Evolutionary conservation across 192 early-diverging fungal genomes (phyloP).

Genomic region (Umbelopsis isabellina): DNA sequence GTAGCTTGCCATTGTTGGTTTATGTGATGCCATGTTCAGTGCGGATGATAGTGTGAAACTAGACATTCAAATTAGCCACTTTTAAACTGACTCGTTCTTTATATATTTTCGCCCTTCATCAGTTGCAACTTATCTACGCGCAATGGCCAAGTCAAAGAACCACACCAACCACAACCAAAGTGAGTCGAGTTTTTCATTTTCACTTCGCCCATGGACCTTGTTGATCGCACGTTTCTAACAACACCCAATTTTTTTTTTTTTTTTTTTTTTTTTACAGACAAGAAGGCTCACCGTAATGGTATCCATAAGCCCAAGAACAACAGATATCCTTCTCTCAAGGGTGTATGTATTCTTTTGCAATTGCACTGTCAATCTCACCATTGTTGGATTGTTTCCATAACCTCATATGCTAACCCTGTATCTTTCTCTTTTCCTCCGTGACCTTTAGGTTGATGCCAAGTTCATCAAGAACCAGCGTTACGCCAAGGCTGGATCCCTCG

Average conservation of each 20-base stretch:
- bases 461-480: constrained; percentile 98
- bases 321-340: constrained; percentile 90
- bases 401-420: not conserved
- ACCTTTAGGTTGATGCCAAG: constrained; percentile 67
- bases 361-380: not conserved
- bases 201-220: not conserved
- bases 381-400: not conserved
- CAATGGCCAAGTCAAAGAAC: constrained; percentile 95
- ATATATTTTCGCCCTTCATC: not conserved
- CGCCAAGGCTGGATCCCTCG: constrained; percentile 78
- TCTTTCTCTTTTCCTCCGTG: constrained; percentile 36
- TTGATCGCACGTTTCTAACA: not conserved
- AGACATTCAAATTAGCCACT: too few species aligned
- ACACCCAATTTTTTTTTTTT: not conserved
- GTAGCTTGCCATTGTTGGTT: not conserved
- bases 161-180: constrained; percentile 99
- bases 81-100: not conserved
- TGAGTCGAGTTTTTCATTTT: constrained; percentile 50
- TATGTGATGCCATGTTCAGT: too few species aligned
- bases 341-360: constrained; percentile 56
- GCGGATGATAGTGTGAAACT: too few species aligned
- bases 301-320: constrained; percentile 96
- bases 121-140: constrained; percentile 34
- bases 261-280: constrained; percentile 48
- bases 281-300: constrained; percentile 99